Conservation (phyloP, 306 rosid genomes). For the Rosa multiflora region DNA sequence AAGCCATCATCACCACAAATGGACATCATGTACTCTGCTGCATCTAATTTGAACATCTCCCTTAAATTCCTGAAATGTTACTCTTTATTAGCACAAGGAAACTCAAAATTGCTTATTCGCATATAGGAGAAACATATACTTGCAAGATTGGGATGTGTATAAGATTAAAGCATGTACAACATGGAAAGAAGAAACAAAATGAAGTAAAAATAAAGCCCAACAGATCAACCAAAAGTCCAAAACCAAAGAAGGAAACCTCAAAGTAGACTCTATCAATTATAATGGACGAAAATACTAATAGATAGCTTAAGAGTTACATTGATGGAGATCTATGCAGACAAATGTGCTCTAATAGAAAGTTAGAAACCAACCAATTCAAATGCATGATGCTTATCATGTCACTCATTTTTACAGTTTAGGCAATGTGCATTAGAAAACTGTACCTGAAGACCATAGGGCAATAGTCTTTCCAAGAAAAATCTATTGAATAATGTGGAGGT, state of each 20-base stretch:
- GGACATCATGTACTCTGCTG: conserved; percentile 99
- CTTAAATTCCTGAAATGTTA: conserved; percentile 82
- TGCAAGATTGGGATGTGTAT: neutral
- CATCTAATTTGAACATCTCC: conserved; percentile 97
- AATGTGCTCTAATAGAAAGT: neutral
- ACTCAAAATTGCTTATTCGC: neutral
- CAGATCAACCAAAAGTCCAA: neutral
- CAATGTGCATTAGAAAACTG: conserved; percentile 19
- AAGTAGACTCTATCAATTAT: neutral
- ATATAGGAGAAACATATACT: neutral
- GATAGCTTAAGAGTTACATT: neutral
- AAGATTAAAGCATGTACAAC: neutral
- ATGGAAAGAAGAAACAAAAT: neutral
- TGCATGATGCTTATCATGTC: conserved; percentile 18
- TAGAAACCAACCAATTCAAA: conserved; percentile 27
- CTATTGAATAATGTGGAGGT: conserved; percentile 83
- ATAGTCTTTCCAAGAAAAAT: conserved; percentile 95
- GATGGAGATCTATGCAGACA: conserved; percentile 2
- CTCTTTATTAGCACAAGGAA: conserved; percentile 10
- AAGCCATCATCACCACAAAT: conserved; percentile 89
- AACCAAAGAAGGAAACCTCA: neutral
- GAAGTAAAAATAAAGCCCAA: neutral
- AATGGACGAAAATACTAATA: neutral
- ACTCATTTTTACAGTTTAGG: conserved; percentile 2
- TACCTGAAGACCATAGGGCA: conserved; percentile 99